Conservation (phyloP, 2,329 filamentous ascomycete species). For the Penicillium olsonii region DNA sequence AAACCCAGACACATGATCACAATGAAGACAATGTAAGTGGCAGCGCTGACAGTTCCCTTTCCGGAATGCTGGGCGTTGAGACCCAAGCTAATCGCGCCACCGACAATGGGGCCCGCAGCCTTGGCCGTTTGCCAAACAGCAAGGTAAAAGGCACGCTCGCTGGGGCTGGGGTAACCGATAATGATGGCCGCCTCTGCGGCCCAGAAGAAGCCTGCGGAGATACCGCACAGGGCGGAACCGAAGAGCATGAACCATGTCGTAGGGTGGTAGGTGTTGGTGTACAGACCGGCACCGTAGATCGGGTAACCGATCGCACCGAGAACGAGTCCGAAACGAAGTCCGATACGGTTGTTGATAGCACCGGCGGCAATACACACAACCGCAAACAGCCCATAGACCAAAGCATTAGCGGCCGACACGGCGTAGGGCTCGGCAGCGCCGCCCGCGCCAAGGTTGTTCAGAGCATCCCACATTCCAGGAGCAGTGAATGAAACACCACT, state of each 20-base stretch:
- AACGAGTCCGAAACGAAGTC: conserved; percentile 45
- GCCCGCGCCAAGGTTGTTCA: conserved; percentile 55
- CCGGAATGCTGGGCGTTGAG: conserved; percentile 20
- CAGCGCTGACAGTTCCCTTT: conserved; percentile 19
- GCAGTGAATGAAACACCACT: conserved; percentile 28
- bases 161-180: conserved; percentile 42
- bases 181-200: conserved; percentile 52
- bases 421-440: conserved; percentile 54
- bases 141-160: conserved; percentile 26
- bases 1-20: conserved; percentile 28
- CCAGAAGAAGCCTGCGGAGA: conserved; percentile 53
- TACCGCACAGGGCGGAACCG: conserved; percentile 48
- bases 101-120: conserved; percentile 25
- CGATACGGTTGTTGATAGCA: conserved; percentile 51
- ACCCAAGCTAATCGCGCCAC: conserved; percentile 25
- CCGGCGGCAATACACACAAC: conserved; percentile 51
- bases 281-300: conserved; percentile 50
- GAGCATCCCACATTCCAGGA: conserved; percentile 53
- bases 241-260: conserved; percentile 54
- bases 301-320: conserved; percentile 49
- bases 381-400: conserved; percentile 51
- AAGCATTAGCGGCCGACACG: conserved; percentile 53
- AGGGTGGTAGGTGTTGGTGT: conserved; percentile 52
- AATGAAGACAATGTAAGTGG: conserved; percentile 27
- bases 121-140: conserved; percentile 29